A percentile compares a stretch with the other conserved stretches of the same genome.
Evolutionary conservation across 1,284 basidiomycete species (phyloP).

Genomic region (Pterulicium gracile): DNA sequence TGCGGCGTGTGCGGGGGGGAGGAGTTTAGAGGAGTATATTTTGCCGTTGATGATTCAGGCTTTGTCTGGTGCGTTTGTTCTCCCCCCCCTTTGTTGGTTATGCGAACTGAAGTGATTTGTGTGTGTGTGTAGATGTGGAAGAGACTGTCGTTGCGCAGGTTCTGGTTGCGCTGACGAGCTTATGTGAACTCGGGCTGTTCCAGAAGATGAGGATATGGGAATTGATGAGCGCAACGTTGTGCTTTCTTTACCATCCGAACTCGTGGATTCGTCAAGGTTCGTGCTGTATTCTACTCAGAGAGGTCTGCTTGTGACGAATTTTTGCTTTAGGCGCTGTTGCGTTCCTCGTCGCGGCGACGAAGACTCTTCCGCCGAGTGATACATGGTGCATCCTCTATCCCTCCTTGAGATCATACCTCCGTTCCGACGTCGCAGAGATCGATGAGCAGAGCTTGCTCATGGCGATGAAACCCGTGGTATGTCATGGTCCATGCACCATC

Average conservation of each 20-base stretch:
- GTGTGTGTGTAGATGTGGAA: constrained; percentile 64
- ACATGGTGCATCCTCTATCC: constrained; percentile 97
- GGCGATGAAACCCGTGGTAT: constrained; percentile 70
- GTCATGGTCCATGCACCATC: constrained; percentile 15
- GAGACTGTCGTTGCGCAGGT: constrained; percentile 90
- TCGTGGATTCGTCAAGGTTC: constrained; percentile 91
- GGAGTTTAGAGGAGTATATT: constrained; percentile 83
- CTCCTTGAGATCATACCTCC: constrained; percentile 75
- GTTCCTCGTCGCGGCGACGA: constrained; percentile 78
- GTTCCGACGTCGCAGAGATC: constrained; percentile 75
- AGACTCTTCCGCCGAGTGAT: constrained; percentile 73
- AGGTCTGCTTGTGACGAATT: too few species aligned
- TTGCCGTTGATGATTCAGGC: constrained; percentile 93
- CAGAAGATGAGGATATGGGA: constrained; percentile 94
- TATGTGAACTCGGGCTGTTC: constrained; percentile 82
- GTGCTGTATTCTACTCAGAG: constrained; percentile 9
- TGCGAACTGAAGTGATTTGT: constrained; percentile 8
- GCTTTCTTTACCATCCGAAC: constrained; percentile 93
- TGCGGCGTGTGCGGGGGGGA: constrained; percentile 82
- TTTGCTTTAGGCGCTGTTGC: constrained; percentile 67
- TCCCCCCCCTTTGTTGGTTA: not conserved
- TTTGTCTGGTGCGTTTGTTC: constrained; percentile 57
- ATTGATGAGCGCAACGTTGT: constrained; percentile 75
- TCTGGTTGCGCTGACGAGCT: constrained; percentile 70
- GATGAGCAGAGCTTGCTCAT: constrained; percentile 67